Evolutionary conservation across 176 grass and related monocot species (phyloP), one percentile per base, ranked within the genome.

Genomic region (Saccharum officinarum): DNA sequence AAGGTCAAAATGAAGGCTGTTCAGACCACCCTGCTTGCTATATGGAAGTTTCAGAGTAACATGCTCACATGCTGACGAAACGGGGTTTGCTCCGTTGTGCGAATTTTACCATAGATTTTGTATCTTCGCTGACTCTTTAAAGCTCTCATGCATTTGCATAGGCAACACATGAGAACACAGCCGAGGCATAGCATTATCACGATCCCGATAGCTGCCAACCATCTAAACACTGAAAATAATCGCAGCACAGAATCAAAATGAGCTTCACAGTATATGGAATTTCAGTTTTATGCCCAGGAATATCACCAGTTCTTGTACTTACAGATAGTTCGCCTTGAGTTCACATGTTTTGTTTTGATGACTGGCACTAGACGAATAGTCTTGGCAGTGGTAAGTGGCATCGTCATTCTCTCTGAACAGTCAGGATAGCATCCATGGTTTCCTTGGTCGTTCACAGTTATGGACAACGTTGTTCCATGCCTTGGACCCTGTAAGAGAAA

Each of bases 351-450:
- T 71, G 46, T 81, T 88, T 88, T 97, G 57, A 86, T 90, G 62
- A 37, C 82, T 88, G 86, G 94, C 59, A 89, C 71, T 11, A 97
- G 88, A 57, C 75, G 78, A 30, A 97, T 30, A 23, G 81, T 92
- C 68, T 77, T 80, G 16, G 20, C 22, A 13, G 79, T 49, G 6
- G 76, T 61, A n/a, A 97, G 76, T 66, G 95, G 90, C 33, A 33
- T 63, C 33, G 88, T 79, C 74, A 46, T 89, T 86, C 79, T 88
- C 82, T 91, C 73, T 55, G 70, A 73, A 80, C 95, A 94, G 79
- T 94, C 92, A 79, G 86, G 86, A 86, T 94, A 97, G 81, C 90
- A 95, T 77, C 95, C 95, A 44, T 95, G 84, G 79, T 92, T 94
- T 73, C 88, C 92, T 67, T 91, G 74, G 68, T 94, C 95, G 49